phyloP scores from a whole-genome alignment of 306 rosid species.

The Urtica urens region DNA sequence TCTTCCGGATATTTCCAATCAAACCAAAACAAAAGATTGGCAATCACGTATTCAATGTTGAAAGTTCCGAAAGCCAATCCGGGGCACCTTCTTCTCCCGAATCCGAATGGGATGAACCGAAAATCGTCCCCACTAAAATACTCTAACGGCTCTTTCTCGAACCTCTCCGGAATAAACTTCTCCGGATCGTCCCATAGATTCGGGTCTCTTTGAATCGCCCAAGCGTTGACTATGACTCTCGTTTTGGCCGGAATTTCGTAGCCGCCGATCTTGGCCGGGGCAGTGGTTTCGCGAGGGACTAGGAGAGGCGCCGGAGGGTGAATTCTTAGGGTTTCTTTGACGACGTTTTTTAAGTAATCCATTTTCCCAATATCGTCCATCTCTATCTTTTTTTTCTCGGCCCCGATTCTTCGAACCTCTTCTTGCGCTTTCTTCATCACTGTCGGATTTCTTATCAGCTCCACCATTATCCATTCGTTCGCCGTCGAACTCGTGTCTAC shows the following conservation, averaged over 20 bases:
- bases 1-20: slow-evolving; percentile 25
- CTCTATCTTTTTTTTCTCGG: not conserved
- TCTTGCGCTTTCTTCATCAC: slow-evolving; percentile 17
- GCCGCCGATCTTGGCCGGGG: not conserved
- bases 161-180: slow-evolving; percentile 9
- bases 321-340: slow-evolving; percentile 4
- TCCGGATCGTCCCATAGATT: slow-evolving; percentile 3
- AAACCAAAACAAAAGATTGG: slow-evolving; percentile 26
- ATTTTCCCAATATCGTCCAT: not conserved
- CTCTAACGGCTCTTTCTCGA: not conserved
- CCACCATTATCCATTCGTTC: slow-evolving; percentile 22
- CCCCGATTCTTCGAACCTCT: slow-evolving; percentile 14
- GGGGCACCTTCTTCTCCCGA: slow-evolving; percentile 22
- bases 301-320: not conserved
- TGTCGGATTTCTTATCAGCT: slow-evolving; percentile 10
- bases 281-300: not conserved
- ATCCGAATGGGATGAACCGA: slow-evolving; percentile 16
- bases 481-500: slow-evolving; percentile 5
- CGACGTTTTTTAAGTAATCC: slow-evolving; percentile 5
- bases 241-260: slow-evolving; percentile 1
- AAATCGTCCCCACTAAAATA: not conserved
- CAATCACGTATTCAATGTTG: slow-evolving; percentile 4
- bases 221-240: slow-evolving; percentile 7
- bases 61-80: slow-evolving; percentile 13
- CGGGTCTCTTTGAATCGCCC: slow-evolving; percentile 4